phyloP scores from a whole-genome alignment of 352 stramenopile species.

The Hyaloperonospora brassicae region DNA sequence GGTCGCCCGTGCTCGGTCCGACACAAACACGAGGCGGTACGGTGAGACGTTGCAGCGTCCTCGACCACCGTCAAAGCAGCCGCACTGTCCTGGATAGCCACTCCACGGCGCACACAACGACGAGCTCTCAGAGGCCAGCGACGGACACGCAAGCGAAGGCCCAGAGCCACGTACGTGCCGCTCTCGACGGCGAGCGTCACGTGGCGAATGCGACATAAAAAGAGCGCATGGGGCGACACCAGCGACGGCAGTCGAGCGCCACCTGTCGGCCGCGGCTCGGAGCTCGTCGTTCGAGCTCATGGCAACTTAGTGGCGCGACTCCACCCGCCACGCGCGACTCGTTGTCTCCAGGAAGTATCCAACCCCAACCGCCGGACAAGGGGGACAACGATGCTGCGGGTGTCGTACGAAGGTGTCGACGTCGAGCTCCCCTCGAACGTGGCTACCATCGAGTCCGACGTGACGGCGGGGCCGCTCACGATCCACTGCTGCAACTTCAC shows the following conservation, averaged over 20 bases:
- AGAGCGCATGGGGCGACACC: constrained; percentile 71
- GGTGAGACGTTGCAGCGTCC: constrained; percentile 69
- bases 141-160: not conserved
- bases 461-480: too few relatives aligned
- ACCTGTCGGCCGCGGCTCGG: constrained; percentile 37
- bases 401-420: too few relatives aligned
- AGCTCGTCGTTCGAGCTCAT: constrained; percentile 80
- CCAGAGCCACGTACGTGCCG: constrained; percentile 47
- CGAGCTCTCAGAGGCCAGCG: too few relatives aligned
- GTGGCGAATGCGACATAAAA: constrained; percentile 67
- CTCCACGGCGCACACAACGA: constrained; percentile 18
- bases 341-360: too few relatives aligned
- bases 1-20: constrained; percentile 19
- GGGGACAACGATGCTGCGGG: constrained; percentile 37
- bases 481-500: too few relatives aligned
- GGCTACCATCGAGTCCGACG: too few relatives aligned
- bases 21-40: constrained; percentile 69
- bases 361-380: too few relatives aligned
- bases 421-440: too few relatives aligned
- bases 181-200: constrained; percentile 72
- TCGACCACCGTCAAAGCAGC: constrained; percentile 68
- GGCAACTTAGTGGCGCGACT: not conserved
- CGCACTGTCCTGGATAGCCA: constrained; percentile 71
- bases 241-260: constrained; percentile 47
- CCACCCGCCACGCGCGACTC: not conserved